Conservation (phyloP, 306 rosid species). For the Lathyrus tuberosus region DNA sequence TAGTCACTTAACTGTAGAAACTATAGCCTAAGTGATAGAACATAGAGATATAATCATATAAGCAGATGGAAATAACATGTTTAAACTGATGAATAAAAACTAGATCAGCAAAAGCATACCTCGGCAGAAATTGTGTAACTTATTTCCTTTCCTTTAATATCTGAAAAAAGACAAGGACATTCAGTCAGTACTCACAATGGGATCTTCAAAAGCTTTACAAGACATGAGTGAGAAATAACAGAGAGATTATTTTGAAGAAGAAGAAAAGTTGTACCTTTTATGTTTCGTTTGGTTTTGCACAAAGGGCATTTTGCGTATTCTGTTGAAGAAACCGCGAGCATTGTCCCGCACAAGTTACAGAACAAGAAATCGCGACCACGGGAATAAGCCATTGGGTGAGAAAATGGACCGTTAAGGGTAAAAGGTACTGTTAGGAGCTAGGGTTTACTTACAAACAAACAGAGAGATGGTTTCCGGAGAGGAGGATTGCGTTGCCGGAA, state of each 20-base stretch:
- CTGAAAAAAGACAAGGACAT: constrained; percentile 34
- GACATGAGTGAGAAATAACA: too few relatives aligned
- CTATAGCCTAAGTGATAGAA: constrained; percentile 9
- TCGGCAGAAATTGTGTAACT: constrained; percentile 41
- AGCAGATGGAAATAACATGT: background rate
- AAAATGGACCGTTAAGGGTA: too few relatives aligned
- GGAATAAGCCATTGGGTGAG: constrained; percentile 37
- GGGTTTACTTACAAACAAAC: too few relatives aligned
- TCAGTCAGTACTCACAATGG: background rate
- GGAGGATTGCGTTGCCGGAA: too few relatives aligned
- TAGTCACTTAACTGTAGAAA: background rate
- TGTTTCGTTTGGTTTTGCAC: constrained; percentile 35
- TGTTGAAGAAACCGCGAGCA: constrained; percentile 41
- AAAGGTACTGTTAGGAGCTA: too few relatives aligned
- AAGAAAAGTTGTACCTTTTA: constrained; percentile 10
- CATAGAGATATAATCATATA: background rate
- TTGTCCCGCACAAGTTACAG: constrained; percentile 48
- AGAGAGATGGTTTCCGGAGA: too few relatives aligned
- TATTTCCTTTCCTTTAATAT: constrained; percentile 37
- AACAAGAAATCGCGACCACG: constrained; percentile 47
- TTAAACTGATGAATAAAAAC: background rate
- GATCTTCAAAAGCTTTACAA: too few relatives aligned
- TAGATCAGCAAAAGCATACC: constrained; percentile 32
- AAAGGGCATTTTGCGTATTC: constrained; percentile 41
- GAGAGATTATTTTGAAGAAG: too few relatives aligned